Conservation (phyloP, 176 grass and related monocot species). For the Aegilops longissima region DNA sequence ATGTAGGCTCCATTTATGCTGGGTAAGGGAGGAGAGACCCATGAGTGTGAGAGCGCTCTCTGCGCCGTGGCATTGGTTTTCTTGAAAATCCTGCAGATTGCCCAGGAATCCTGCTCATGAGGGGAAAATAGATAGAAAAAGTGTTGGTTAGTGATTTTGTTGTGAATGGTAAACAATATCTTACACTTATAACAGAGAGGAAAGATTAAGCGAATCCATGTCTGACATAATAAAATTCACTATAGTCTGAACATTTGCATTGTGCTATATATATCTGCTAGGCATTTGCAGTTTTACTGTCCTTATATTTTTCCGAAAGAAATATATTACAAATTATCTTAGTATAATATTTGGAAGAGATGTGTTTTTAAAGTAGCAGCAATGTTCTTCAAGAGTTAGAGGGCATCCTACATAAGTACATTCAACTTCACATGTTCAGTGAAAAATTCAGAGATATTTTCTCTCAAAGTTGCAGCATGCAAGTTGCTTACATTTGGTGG, state of each 20-base stretch:
- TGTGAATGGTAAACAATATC: not conserved
- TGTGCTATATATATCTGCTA: not conserved
- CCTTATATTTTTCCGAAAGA: not conserved
- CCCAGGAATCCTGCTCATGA: constrained; percentile 86
- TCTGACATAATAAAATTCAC: not conserved
- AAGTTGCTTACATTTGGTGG: constrained; percentile 72
- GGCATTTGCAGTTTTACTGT: not conserved
- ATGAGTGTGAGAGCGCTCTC: constrained; percentile 77
- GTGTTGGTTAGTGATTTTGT: not conserved
- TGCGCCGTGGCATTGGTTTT: constrained; percentile 82
- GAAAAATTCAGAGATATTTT: not conserved
- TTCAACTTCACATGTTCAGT: not conserved
- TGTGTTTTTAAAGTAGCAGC: not conserved
- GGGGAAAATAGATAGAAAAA: not conserved
- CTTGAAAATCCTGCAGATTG: constrained; percentile 98
- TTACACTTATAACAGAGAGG: not conserved
- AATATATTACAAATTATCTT: constrained; percentile 3
- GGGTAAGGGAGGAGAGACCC: constrained; percentile 56
- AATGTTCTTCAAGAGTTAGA: not conserved
- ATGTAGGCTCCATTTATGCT: constrained; percentile 42
- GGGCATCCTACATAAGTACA: not conserved
- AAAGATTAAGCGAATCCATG: constrained; percentile 1
- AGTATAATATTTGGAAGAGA: not conserved
- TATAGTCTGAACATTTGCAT: not conserved
- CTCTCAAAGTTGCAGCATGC: constrained; percentile 7